phyloP scores from a whole-genome alignment of 441 rosid species.

The Adansonia madagascariensis region DNA sequence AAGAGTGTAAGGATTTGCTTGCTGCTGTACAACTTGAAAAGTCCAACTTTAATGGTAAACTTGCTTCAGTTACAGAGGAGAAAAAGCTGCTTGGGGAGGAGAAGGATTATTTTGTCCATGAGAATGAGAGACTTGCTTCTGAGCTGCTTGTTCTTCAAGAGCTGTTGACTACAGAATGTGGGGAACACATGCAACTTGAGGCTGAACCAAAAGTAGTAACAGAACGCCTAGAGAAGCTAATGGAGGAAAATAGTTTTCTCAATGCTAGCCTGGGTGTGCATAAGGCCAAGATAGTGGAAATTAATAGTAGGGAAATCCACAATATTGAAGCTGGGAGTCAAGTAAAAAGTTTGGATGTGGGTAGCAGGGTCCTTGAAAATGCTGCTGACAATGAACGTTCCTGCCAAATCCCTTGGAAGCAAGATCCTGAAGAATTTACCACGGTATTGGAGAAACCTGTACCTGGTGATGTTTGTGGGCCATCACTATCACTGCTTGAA shows the following conservation, averaged over 20 bases:
- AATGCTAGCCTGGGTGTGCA: conserved; percentile 48
- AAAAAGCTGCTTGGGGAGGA: conserved; percentile 54
- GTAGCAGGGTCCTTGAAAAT: conserved; percentile 31
- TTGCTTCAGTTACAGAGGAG: conserved; percentile 45
- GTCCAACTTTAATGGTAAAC: conserved; percentile 45
- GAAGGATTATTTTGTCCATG: conserved; percentile 43
- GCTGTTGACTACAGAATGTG: conserved; percentile 52
- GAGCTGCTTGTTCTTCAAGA: conserved; percentile 63
- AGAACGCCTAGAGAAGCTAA: conserved; percentile 51
- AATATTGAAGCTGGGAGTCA: conserved; percentile 38
- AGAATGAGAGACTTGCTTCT: conserved; percentile 61
- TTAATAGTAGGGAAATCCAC: conserved; percentile 38
- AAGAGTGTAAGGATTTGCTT: conserved; percentile 44
- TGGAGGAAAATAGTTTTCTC: conserved; percentile 55
- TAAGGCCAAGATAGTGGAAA: conserved; percentile 48
- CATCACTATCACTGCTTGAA: conserved; percentile 30
- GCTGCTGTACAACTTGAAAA: conserved; percentile 49
- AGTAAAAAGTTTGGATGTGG: conserved; percentile 34
- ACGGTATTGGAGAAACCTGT: conserved; percentile 28
- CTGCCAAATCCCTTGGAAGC: conserved; percentile 30
- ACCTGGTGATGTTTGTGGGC: conserved; percentile 26
- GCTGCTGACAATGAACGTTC: conserved; percentile 39
- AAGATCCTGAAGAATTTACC: conserved; percentile 33
- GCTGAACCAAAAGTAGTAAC: conserved; percentile 51
- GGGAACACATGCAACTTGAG: conserved; percentile 45